Conservation (phyloP, 73 alveolate genomes). For the Paramecium sexaurelia region DNA sequence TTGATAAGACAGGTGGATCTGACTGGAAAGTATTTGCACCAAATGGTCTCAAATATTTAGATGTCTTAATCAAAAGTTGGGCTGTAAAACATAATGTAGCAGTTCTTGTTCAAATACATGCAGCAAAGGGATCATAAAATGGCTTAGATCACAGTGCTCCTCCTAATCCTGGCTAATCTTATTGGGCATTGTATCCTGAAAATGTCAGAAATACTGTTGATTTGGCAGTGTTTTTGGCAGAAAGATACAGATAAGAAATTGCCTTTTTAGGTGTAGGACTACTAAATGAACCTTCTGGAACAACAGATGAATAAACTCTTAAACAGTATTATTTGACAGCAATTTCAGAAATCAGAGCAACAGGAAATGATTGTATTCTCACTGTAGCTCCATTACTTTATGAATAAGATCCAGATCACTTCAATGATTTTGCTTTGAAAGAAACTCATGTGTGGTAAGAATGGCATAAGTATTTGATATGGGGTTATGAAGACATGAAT, state of each 20-base stretch:
- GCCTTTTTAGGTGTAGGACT: conserved; percentile 56
- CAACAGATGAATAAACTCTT: conserved; percentile 53
- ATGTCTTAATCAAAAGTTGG: conserved; percentile 19
- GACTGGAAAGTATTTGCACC: conserved; percentile 45
- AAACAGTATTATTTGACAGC: conserved; percentile 14
- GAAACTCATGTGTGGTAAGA: conserved; percentile 8
- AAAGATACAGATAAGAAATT: conserved; percentile 2
- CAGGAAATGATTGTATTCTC: conserved; percentile 49
- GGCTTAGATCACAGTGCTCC: conserved; percentile 57
- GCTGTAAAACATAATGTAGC: conserved; percentile 50
- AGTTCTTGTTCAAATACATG: conserved; percentile 21
- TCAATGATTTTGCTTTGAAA: conserved; percentile 16
- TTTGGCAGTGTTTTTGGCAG: conserved; percentile 21
- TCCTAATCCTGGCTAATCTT: conserved; percentile 14
- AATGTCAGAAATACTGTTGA: conserved; percentile 55
- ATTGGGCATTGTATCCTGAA: conserved; percentile 49
- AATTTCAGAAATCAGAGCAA: conserved; percentile 13
- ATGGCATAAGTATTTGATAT: conserved; percentile 54
- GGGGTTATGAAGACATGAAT: conserved; percentile 43
- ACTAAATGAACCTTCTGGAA: conserved; percentile 55
- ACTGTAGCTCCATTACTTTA: conserved; percentile 33
- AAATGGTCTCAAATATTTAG: neutral
- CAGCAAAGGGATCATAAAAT: conserved; percentile 53
- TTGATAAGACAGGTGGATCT: conserved; percentile 43
- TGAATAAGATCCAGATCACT: conserved; percentile 21